Percentiles rank a stretch among this genome's conserved stretches.
These are phyloP conservation scores for Stereocaulon alpinum DNA, from an alignment of 495 filamentous ascomycete genomes.

Conservation along the genomic window DNA sequence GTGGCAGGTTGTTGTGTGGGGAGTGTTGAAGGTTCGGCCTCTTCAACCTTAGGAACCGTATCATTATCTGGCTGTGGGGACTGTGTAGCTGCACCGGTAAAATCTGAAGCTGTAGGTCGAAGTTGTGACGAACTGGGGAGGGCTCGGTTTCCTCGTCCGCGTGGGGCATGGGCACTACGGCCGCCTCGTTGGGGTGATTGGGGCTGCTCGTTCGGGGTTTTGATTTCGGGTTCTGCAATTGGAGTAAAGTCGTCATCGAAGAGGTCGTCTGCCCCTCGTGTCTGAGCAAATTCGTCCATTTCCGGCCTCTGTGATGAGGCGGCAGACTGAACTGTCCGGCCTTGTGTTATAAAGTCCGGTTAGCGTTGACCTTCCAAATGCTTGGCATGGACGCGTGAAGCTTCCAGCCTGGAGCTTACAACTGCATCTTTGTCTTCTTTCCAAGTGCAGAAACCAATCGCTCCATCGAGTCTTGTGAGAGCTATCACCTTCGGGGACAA, in stretches of 20 bases:
- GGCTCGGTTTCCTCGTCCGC: not conserved
- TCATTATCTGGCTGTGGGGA: not conserved
- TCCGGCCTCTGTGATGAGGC: not conserved
- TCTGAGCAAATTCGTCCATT: conserved; percentile 53
- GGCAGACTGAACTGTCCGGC: not conserved
- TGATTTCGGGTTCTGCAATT: conserved; percentile 32
- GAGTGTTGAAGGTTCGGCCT: not conserved
- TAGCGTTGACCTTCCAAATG: not conserved
- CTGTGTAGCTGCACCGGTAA: not conserved
- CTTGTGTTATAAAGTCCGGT: not conserved
- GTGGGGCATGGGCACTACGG: not conserved
- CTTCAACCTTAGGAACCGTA: not conserved
- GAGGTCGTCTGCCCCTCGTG: conserved; percentile 54
- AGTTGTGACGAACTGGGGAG: not conserved
- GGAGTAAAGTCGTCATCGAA: conserved; percentile 67
- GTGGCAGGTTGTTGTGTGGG: not conserved
- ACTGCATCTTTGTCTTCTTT: not conserved
- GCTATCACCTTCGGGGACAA: not conserved
- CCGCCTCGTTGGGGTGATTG: conserved; percentile 1
- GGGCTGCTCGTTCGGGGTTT: conserved; percentile 11
- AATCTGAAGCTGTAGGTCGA: not conserved
- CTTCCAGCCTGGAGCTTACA: conserved; percentile 12
- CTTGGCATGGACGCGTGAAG: conserved; percentile 11
- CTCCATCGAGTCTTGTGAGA: not conserved
- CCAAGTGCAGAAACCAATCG: not conserved